A percentile compares a stretch with the other conserved stretches of the same genome.
These are phyloP conservation scores for Phytophthora ohioensis DNA, from an alignment of 352 stramenopile genomes.

Conservation along the genomic window DNA sequence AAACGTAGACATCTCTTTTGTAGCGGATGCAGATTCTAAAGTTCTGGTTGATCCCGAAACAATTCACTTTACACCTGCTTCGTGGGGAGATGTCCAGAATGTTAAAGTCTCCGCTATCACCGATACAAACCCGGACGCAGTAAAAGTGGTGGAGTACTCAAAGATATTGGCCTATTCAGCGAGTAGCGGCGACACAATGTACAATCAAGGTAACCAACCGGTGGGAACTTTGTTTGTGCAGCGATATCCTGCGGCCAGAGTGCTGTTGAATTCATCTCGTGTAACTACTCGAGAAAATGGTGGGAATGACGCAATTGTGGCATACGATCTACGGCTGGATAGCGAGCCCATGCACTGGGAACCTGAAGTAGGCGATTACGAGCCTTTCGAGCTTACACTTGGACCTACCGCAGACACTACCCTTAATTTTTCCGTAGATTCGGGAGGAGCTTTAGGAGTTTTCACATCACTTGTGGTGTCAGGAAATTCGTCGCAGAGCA, in stretches of 20 bases:
- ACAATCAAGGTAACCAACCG: conserved; percentile 39
- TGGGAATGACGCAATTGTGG: conserved; percentile 27
- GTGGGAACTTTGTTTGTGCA: conserved; percentile 49
- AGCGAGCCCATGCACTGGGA: conserved; percentile 81
- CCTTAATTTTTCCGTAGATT: conserved; percentile 41
- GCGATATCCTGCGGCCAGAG: conserved; percentile 46
- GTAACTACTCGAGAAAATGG: conserved; percentile 49
- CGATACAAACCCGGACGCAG: neutral
- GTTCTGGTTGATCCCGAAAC: conserved; percentile 41
- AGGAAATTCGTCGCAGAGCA: conserved; percentile 63
- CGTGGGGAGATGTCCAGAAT: conserved; percentile 40
- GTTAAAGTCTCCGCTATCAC: conserved; percentile 37
- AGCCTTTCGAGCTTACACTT: conserved; percentile 49
- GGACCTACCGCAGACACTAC: conserved; percentile 53
- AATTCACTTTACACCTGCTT: conserved; percentile 37
- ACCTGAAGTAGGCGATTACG: conserved; percentile 38
- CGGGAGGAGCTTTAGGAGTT: conserved; percentile 15
- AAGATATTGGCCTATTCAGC: conserved; percentile 30
- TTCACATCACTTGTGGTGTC: conserved; percentile 41
- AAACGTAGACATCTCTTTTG: conserved; percentile 49
- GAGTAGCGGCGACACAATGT: conserved; percentile 49
- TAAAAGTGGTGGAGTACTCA: conserved; percentile 38
- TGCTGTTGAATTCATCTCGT: conserved; percentile 52
- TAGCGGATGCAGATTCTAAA: conserved; percentile 27
- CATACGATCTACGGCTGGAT: conserved; percentile 51